Conservation (phyloP, 176 grass and related monocot genomes). For the Hyparrhenia diplandra region DNA sequence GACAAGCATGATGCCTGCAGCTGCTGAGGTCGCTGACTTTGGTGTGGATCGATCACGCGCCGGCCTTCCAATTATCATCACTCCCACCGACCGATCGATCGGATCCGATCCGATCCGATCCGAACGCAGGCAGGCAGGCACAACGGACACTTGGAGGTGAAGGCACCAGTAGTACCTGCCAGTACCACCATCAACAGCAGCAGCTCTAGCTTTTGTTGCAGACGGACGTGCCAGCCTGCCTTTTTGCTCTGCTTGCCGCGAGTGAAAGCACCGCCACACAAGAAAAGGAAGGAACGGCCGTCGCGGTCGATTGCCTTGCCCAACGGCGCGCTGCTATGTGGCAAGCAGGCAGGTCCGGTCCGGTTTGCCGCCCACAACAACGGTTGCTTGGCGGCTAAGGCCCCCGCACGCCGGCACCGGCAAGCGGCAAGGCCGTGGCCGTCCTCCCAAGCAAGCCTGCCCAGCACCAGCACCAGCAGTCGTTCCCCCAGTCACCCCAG, state of each 20-base stretch:
- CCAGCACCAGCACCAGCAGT: not conserved
- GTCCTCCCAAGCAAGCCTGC: not conserved
- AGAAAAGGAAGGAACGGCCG: not conserved
- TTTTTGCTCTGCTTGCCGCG: not conserved
- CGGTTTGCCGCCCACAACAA: not conserved
- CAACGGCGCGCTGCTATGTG: not conserved
- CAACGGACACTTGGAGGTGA: not conserved
- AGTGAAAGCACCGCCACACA: not conserved
- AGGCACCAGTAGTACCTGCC: not conserved
- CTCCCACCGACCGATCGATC: not conserved
- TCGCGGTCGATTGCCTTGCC: not conserved
- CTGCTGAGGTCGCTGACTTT: too few relatives aligned
- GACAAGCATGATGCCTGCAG: too few relatives aligned
- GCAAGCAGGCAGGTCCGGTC: not conserved
- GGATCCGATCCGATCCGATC: not conserved
- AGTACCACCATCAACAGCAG: not conserved
- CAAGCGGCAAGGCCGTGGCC: not conserved
- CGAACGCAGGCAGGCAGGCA: too few relatives aligned
- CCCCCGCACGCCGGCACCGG: not conserved
- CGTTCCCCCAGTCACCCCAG: too few relatives aligned
- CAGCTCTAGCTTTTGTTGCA: not conserved
- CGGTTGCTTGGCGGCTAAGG: conserved; percentile 45
- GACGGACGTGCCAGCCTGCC: too few relatives aligned
- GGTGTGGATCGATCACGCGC: not conserved
- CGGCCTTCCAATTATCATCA: not conserved